These are phyloP conservation scores for Lindgomyces ingoldianus DNA, from an alignment of 495 filamentous ascomycete genomes.

Conservation along the genomic window DNA sequence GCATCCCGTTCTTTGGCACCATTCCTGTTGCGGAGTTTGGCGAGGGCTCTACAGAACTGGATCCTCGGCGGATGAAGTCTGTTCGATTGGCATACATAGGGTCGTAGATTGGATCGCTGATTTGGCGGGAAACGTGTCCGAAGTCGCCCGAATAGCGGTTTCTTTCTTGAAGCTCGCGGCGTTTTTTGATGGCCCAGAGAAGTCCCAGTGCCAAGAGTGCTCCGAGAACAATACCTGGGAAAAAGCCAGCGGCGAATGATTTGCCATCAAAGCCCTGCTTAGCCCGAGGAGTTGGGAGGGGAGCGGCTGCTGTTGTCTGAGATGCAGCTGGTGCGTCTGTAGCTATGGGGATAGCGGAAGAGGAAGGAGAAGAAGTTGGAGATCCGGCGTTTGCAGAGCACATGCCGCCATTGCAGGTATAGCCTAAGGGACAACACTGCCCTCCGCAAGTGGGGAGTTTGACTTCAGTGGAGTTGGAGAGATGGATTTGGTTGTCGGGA, in stretches of 20 bases:
- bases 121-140: constrained; percentile 50
- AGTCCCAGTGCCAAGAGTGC: constrained; percentile 51
- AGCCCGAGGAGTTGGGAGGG: constrained; percentile 29
- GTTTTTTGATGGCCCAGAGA: constrained; percentile 48
- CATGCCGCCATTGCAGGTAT: constrained; percentile 58
- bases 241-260: constrained; percentile 63
- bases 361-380: constrained; percentile 41
- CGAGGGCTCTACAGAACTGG: constrained; percentile 7
- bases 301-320: constrained; percentile 32
- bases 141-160: constrained; percentile 45
- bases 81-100: constrained; percentile 54
- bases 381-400: constrained; percentile 40
- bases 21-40: constrained; percentile 21
- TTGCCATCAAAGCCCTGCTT: constrained; percentile 52
- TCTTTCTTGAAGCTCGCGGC: constrained; percentile 40
- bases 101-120: constrained; percentile 59
- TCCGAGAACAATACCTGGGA: constrained; percentile 62
- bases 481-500: constrained; percentile 67
- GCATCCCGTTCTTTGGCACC: constrained; percentile 6
- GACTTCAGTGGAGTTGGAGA: constrained; percentile 62
- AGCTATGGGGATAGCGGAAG: constrained; percentile 39
- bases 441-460: constrained; percentile 49
- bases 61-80: constrained; percentile 56
- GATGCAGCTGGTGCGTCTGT: constrained; percentile 47
- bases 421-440: constrained; percentile 77